Percentiles rank a stretch among this genome's conserved stretches.
Evolutionary conservation across 148 eudicot genomes (phyloP).

Genomic region (Rhododendron vialii): DNA sequence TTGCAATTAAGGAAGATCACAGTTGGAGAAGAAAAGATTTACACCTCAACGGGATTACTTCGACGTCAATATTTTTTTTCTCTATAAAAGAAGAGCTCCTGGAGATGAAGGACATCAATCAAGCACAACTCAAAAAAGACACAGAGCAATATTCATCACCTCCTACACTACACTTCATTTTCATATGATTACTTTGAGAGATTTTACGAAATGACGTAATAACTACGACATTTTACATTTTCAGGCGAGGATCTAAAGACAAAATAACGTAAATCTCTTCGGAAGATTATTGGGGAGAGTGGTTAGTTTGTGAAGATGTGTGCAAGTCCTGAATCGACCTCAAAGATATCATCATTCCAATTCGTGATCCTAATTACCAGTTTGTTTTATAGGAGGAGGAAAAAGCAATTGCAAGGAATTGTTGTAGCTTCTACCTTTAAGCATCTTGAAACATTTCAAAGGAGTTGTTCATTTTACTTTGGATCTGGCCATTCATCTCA

Average conservation of each 20-base stretch:
- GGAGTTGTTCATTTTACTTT: neutral
- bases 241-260: constrained; percentile 27
- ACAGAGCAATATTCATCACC: no score
- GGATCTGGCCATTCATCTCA: no score
- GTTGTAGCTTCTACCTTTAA: neutral
- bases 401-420: neutral
- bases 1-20: no score
- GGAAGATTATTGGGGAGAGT: constrained; percentile 25
- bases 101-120: no score
- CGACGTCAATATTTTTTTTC: no score
- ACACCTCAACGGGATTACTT: no score
- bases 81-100: no score
- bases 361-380: neutral
- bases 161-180: no score
- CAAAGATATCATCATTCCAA: neutral
- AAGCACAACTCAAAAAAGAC: no score
- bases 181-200: no score
- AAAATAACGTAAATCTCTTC: constrained; percentile 14
- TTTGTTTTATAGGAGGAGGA: neutral
- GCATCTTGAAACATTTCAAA: neutral
- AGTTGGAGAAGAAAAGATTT: no score
- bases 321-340: neutral
- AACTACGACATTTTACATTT: neutral
- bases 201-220: no score
- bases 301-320: neutral